Percentiles rank a stretch among this genome's conserved stretches.
These are phyloP conservation scores for Mychonastes homosphaera DNA, from an alignment of 139 green algal species.

Conservation along the genomic window DNA sequence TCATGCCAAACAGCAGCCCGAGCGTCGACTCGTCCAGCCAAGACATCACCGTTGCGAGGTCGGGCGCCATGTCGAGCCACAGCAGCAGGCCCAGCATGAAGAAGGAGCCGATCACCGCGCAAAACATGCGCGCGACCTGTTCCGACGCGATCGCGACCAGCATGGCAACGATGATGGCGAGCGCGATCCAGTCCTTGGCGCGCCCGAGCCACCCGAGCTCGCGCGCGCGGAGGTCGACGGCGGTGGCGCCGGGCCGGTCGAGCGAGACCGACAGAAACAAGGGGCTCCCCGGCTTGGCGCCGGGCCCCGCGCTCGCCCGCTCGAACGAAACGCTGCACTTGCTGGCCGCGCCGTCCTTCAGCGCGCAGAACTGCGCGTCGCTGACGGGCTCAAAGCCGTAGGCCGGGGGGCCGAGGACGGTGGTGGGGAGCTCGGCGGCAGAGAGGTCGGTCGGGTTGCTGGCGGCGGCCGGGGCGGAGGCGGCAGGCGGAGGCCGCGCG, in stretches of 20 bases:
- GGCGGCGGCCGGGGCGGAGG: not conserved
- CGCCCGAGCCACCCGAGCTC: slow-evolving; percentile 17
- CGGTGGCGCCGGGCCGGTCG: slow-evolving; percentile 8
- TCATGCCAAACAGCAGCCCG: slow-evolving; percentile 50
- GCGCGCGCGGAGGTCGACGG: slow-evolving; percentile 3
- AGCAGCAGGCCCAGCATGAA: slow-evolving; percentile 36
- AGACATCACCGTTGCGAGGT: slow-evolving; percentile 16
- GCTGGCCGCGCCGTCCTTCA: slow-evolving; percentile 14
- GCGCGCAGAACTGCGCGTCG: slow-evolving; percentile 1
- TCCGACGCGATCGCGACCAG: slow-evolving; percentile 37
- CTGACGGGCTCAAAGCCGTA: slow-evolving; percentile 8
- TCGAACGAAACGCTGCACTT: slow-evolving; percentile 15
- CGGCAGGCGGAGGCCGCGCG: slow-evolving; percentile 1
- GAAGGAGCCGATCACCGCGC: slow-evolving; percentile 30
- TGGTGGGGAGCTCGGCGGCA: not conserved
- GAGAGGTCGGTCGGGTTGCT: too few relatives aligned
- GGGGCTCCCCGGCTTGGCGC: not conserved
- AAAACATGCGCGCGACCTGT: slow-evolving; percentile 29
- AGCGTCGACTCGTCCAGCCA: slow-evolving; percentile 45
- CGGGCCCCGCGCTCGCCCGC: not conserved
- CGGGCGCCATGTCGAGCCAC: slow-evolving; percentile 24
- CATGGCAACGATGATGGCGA: slow-evolving; percentile 22
- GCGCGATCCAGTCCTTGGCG: slow-evolving; percentile 32
- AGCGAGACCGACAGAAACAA: slow-evolving; percentile 10
- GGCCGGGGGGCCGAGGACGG: not conserved